Percentiles rank a stretch among this genome's conserved stretches.
Evolutionary conservation across 768 basidiomycete genomes (phyloP).

Genomic region (Hebeloma cylindrosporum): DNA sequence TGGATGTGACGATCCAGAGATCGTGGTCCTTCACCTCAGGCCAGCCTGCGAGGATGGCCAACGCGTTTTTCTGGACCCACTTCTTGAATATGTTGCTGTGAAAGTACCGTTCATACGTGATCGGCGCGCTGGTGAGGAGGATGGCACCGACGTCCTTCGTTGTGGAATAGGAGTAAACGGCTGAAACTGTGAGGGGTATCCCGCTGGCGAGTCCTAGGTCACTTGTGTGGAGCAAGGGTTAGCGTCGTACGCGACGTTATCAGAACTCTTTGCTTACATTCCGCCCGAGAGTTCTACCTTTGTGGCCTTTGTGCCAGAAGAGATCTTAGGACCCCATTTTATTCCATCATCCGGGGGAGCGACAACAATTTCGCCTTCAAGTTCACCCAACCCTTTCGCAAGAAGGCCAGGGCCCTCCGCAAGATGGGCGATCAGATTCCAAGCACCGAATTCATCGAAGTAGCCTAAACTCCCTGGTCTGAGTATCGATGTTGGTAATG

Average conservation of each 20-base stretch:
- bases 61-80: slow-evolving; percentile 23
- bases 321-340: slow-evolving; percentile 23
- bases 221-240: slow-evolving; percentile 6
- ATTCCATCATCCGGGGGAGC: slow-evolving; percentile 23
- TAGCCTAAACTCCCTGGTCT: slow-evolving; percentile 23
- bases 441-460: slow-evolving; percentile 22
- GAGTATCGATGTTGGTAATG: slow-evolving; percentile 12
- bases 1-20: slow-evolving; percentile 25
- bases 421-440: slow-evolving; percentile 24
- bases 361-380: slow-evolving; percentile 15
- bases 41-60: slow-evolving; percentile 14
- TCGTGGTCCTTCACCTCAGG: slow-evolving; percentile 22
- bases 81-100: slow-evolving; percentile 21
- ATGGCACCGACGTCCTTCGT: slow-evolving; percentile 20
- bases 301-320: slow-evolving; percentile 13
- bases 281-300: slow-evolving; percentile 20
- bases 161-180: slow-evolving; percentile 21
- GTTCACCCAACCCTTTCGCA: slow-evolving; percentile 14
- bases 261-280: too few species aligned
- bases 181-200: slow-evolving; percentile 21
- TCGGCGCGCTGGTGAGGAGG: slow-evolving; percentile 20
- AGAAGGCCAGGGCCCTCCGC: slow-evolving; percentile 10
- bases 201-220: slow-evolving; percentile 17
- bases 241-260: not conserved
- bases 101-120: slow-evolving; percentile 24